Evolutionary conservation across 139 green algal genomes (phyloP).

Genomic region (Chlorella sp.): DNA sequence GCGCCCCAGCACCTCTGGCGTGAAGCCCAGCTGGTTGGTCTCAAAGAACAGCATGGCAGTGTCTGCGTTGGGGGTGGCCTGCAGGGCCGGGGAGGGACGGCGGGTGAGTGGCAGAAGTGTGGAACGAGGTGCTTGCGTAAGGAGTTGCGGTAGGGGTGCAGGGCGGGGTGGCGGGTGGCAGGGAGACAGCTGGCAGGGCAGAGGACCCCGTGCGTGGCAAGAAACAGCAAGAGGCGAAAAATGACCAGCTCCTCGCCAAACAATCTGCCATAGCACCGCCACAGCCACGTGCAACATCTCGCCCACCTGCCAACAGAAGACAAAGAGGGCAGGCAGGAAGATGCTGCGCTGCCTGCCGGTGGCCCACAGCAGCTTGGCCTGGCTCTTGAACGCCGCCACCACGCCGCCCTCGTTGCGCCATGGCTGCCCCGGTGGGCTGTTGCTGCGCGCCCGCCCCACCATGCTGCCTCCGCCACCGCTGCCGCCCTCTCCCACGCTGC

Average conservation of each 20-base stretch:
- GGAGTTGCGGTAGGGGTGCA: too few species aligned
- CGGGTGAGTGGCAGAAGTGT: neutral
- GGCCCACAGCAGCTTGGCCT: constrained; percentile 57
- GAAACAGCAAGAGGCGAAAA: neutral
- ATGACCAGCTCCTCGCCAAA: neutral
- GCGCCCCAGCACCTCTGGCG: constrained; percentile 89
- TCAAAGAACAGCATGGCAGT: constrained; percentile 87
- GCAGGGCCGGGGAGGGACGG: constrained; percentile 38
- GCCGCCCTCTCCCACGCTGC: neutral
- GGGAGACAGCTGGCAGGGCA: too few species aligned
- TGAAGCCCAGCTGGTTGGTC: constrained; percentile 82
- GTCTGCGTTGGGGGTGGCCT: constrained; percentile 78
- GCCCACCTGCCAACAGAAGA: constrained; percentile 79
- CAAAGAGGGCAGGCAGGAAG: constrained; percentile 76
- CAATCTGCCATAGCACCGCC: neutral
- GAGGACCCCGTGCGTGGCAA: neutral
- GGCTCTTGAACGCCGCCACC: constrained; percentile 37
- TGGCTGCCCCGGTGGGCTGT: neutral
- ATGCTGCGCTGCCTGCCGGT: constrained; percentile 68
- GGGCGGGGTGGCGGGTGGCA: too few species aligned
- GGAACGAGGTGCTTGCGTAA: too few species aligned
- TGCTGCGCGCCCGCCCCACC: neutral
- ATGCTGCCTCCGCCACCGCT: neutral
- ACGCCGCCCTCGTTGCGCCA: neutral
- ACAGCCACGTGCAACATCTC: neutral